A percentile compares a stretch with the other conserved stretches of the same genome.
Conservation (phyloP, 2,329 filamentous ascomycete genomes). For the Fusarium mundagurra region DNA sequence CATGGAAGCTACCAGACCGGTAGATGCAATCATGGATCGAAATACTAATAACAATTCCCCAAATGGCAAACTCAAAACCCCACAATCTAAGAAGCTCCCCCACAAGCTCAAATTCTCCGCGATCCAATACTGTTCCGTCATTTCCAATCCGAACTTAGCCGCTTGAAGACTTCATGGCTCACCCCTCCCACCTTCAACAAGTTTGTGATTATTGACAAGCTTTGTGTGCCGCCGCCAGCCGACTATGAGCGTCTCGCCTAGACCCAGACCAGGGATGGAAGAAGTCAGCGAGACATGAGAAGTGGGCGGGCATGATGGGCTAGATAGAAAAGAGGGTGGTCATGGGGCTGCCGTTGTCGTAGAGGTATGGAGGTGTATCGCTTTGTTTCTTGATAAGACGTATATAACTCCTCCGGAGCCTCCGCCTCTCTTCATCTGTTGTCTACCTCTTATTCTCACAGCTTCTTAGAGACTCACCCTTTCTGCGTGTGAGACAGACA, state of each 20-base stretch:
- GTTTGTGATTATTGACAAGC: constrained; percentile 34
- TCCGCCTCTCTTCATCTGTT: constrained; percentile 6
- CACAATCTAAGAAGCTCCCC: constrained; percentile 28
- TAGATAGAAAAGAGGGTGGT: constrained; percentile 23
- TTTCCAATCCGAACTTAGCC: constrained; percentile 47
- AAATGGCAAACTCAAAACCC: constrained; percentile 17
- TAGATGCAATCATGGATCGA: not conserved
- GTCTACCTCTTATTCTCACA: not conserved
- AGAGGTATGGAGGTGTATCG: not conserved
- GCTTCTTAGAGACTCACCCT: constrained; percentile 4
- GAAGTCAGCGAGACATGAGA: constrained; percentile 19
- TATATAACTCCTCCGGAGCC: constrained; percentile 13
- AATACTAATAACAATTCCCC: constrained; percentile 1
- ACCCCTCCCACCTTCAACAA: constrained; percentile 21
- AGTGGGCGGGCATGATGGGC: constrained; percentile 15
- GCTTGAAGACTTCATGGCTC: constrained; percentile 24
- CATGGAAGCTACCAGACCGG: not conserved
- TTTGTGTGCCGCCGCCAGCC: constrained; percentile 44
- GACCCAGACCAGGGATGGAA: constrained; percentile 7
- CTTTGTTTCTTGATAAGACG: constrained; percentile 7
- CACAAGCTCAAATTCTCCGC: constrained; percentile 22
- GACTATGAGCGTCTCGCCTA: constrained; percentile 32
- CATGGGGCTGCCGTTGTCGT: constrained; percentile 10
- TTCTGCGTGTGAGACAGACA: constrained; percentile 4
- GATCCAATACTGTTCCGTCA: constrained; percentile 41